Evolutionary conservation across 495 filamentous ascomycete genomes (phyloP).

Genomic region (Penicillium cosmopolitanum): DNA sequence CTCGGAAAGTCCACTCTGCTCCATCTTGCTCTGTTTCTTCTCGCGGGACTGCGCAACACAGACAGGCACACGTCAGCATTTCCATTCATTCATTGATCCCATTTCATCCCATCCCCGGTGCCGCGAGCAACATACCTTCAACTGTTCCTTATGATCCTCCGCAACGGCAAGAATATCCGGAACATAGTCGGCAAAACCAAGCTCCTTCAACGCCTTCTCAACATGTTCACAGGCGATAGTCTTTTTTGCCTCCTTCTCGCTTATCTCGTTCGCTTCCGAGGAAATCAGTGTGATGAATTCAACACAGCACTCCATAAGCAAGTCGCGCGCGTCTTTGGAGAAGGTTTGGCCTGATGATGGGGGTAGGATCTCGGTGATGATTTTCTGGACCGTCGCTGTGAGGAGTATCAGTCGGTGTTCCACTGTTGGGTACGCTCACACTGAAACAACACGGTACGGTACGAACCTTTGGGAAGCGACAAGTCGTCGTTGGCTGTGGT

Average conservation of each 20-base stretch:
- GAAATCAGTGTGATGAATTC: conserved; percentile 98
- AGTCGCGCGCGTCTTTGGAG: conserved; percentile 89
- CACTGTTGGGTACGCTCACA: too few relatives aligned
- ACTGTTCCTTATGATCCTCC: conserved; percentile 85
- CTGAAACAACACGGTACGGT: too few relatives aligned
- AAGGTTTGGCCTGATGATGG: conserved; percentile 71
- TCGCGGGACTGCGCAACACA: conserved; percentile 72
- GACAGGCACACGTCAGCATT: background rate
- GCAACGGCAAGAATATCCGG: conserved; percentile 84
- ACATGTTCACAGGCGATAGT: conserved; percentile 98
- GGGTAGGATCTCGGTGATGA: conserved; percentile 90
- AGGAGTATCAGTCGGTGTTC: conserved; percentile 14
- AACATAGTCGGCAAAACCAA: conserved; percentile 91
- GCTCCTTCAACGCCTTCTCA: conserved; percentile 83
- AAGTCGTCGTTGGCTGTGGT: conserved; percentile 80
- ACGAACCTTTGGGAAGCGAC: conserved; percentile 87
- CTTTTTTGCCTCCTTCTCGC: conserved; percentile 97
- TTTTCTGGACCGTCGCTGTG: conserved; percentile 94
- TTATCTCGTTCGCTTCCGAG: conserved; percentile 96
- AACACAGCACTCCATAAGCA: conserved; percentile 97
- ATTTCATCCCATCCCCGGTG: background rate
- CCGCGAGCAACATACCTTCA: conserved; percentile 63
- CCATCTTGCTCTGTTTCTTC: conserved; percentile 96
- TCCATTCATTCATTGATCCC: background rate
- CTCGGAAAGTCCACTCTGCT: conserved; percentile 85